phyloP scores from a whole-genome alignment of 2,329 filamentous ascomycete species.

The Penicillium palitans region DNA sequence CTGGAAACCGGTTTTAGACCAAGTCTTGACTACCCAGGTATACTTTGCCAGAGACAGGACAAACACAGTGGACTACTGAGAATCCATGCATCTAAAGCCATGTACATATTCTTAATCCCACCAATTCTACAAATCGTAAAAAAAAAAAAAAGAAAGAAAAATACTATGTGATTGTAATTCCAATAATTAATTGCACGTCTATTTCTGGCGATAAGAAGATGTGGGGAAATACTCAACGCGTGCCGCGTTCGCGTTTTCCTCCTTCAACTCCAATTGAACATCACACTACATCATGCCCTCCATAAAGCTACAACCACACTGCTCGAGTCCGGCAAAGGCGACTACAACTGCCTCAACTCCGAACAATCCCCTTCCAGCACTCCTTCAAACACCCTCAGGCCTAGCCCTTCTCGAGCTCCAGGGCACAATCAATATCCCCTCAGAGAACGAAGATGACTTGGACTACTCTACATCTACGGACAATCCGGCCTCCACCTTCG shows the following conservation, averaged over 20 bases:
- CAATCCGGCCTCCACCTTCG: constrained; percentile 25
- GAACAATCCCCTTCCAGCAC: constrained; percentile 67
- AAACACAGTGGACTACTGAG: background rate
- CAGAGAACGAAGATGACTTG: constrained; percentile 32
- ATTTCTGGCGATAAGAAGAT: constrained; percentile 2
- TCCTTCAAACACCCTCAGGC: constrained; percentile 85
- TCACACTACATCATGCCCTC: constrained; percentile 38
- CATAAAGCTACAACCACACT: constrained; percentile 39
- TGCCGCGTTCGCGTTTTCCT: constrained; percentile 18
- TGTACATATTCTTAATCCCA: background rate
- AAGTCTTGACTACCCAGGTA: background rate
- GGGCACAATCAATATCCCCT: constrained; percentile 78
- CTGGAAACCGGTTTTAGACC: background rate
- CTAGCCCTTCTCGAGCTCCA: constrained; percentile 90
- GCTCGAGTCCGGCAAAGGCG: constrained; percentile 12
- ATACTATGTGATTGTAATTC: background rate
- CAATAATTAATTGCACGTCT: background rate
- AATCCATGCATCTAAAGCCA: background rate
- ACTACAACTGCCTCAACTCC: constrained; percentile 6
- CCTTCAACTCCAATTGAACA: background rate
- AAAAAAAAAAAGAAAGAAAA: background rate
- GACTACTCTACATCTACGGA: constrained; percentile 19
- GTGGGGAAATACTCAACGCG: constrained; percentile 22
- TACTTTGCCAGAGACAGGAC: background rate
- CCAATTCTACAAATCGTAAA: background rate